phyloP scores from a whole-genome alignment of 352 stramenopile genomes.

The Elongisporangium prolatum region DNA sequence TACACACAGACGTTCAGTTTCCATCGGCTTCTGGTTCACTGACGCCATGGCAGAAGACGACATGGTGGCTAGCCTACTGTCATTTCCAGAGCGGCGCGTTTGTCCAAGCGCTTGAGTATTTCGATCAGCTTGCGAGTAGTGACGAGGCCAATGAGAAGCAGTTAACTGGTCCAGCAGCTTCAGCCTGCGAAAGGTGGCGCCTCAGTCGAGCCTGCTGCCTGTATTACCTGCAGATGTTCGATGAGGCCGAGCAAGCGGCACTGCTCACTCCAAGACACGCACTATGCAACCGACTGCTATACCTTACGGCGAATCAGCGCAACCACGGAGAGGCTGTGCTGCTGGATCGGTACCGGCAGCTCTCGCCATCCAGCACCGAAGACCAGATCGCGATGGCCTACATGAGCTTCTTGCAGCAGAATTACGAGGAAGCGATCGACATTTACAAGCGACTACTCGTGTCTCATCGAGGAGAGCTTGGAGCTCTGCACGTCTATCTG shows the following conservation, averaged over 20 bases:
- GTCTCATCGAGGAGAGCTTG: conserved; percentile 20
- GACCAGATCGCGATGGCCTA: conserved; percentile 44
- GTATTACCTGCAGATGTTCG: conserved; percentile 39
- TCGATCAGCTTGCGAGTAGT: conserved; percentile 42
- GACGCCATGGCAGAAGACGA: conserved; percentile 20
- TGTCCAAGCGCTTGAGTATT: conserved; percentile 28
- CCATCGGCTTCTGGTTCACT: conserved; percentile 2
- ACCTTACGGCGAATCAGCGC: conserved; percentile 33
- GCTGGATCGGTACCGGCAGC: conserved; percentile 67
- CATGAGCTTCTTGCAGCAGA: conserved; percentile 37
- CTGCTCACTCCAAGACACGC: conserved; percentile 30
- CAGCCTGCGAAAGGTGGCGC: conserved; percentile 31
- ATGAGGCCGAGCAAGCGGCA: conserved; percentile 46
- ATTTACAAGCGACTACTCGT: conserved; percentile 63
- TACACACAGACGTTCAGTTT: not conserved
- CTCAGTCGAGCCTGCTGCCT: conserved; percentile 52
- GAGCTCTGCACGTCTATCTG: conserved; percentile 63
- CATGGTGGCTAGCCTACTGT: conserved; percentile 71
- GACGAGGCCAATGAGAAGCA: conserved; percentile 6
- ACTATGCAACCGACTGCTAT: conserved; percentile 54
- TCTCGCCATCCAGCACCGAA: conserved; percentile 19
- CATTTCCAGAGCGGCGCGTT: conserved; percentile 59
- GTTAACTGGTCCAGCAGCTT: not conserved
- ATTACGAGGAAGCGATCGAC: conserved; percentile 61
- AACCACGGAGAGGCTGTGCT: conserved; percentile 71